Evolutionary conservation across 352 stramenopile genomes (phyloP).

Genomic region (Globisporangium splendens): DNA sequence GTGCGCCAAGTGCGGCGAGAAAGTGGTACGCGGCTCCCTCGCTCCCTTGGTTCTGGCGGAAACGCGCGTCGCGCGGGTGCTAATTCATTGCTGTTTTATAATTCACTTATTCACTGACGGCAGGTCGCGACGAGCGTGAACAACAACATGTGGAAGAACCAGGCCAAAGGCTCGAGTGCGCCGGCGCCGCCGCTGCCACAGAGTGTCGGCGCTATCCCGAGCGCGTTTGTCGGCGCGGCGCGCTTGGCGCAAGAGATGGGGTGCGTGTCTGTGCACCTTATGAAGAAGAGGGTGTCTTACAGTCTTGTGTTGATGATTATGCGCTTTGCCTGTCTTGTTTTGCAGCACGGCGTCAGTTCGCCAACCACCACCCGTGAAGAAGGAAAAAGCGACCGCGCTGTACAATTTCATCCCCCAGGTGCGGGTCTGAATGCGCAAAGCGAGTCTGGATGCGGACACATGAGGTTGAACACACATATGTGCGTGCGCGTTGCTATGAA

Average conservation of each 20-base stretch:
- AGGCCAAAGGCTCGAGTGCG: slow-evolving; percentile 29
- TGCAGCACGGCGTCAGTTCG: slow-evolving; percentile 7
- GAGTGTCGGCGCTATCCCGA: slow-evolving; percentile 57
- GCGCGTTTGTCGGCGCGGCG: slow-evolving; percentile 52
- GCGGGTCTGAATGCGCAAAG: background rate
- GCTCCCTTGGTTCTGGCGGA: background rate
- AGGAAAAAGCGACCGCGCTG: slow-evolving; percentile 66
- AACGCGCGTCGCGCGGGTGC: background rate
- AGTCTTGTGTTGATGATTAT: background rate
- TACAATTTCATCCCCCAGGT: slow-evolving; percentile 78
- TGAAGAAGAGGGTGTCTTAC: background rate
- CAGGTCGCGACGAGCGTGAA: slow-evolving; percentile 33
- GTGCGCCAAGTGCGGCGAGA: slow-evolving; percentile 63
- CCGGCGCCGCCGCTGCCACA: slow-evolving; percentile 16
- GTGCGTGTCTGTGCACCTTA: slow-evolving; percentile 17
- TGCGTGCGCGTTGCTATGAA: too few species aligned
- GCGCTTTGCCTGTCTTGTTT: background rate
- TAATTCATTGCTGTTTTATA: background rate
- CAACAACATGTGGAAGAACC: slow-evolving; percentile 51
- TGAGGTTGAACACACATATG: background rate
- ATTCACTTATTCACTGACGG: too few species aligned
- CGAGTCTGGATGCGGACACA: background rate
- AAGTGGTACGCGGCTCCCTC: slow-evolving; percentile 33
- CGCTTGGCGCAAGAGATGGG: slow-evolving; percentile 49
- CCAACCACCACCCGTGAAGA: slow-evolving; percentile 21